These are phyloP conservation scores for Phoma herbarum DNA, from an alignment of 2,329 filamentous ascomycete species.

Conservation along the genomic window DNA sequence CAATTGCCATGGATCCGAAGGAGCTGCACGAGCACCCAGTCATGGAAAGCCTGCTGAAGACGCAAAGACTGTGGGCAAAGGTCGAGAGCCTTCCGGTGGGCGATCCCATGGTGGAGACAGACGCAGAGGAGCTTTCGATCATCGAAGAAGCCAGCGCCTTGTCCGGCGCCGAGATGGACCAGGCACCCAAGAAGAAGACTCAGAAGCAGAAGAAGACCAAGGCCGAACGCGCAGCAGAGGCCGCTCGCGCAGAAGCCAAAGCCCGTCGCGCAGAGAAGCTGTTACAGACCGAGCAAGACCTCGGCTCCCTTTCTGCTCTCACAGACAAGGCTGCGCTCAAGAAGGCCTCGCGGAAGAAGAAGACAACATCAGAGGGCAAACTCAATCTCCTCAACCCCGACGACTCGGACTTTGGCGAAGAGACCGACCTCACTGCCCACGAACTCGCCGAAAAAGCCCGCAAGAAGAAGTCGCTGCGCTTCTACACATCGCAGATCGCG, in stretches of 20 bases:
- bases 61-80: constrained; percentile 80
- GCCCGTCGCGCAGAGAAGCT: constrained; percentile 63
- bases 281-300: constrained; percentile 70
- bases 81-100: constrained; percentile 71
- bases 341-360: constrained; percentile 58
- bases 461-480: constrained; percentile 90
- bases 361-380: constrained; percentile 32
- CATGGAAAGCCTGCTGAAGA: constrained; percentile 84
- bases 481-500: constrained; percentile 97
- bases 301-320: constrained; percentile 75
- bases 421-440: constrained; percentile 77
- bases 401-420: constrained; percentile 93
- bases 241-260: constrained; percentile 63
- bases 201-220: constrained; percentile 57
- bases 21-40: constrained; percentile 89
- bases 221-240: constrained; percentile 60
- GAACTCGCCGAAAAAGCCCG: constrained; percentile 86
- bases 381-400: constrained; percentile 60
- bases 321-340: constrained; percentile 58
- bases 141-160: constrained; percentile 46
- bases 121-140: constrained; percentile 47
- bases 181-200: constrained; percentile 45
- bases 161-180: constrained; percentile 44
- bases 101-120: constrained; percentile 52
- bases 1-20: constrained; percentile 73